Percentiles rank a stretch among this genome's conserved stretches.
These are phyloP conservation scores for Trichoderma atrobrunneum DNA, from an alignment of 2,329 filamentous ascomycete species.

Conservation along the genomic window DNA sequence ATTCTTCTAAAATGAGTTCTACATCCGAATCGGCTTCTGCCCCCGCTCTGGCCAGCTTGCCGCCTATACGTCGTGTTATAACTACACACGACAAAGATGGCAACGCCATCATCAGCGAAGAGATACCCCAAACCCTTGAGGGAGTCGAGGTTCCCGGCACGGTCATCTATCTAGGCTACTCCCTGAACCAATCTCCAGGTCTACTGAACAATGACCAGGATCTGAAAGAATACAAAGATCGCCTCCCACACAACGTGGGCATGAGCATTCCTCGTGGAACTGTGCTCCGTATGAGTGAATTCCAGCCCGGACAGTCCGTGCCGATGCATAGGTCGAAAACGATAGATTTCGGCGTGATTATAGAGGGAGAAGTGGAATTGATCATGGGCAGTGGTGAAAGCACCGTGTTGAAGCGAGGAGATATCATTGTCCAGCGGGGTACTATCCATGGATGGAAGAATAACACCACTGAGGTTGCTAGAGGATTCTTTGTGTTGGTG, in stretches of 20 bases:
- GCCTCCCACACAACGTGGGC: not conserved
- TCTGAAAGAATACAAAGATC: not conserved
- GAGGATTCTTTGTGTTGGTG: not conserved
- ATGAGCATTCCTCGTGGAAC: not conserved
- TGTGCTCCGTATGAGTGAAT: not conserved
- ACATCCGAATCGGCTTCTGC: not conserved
- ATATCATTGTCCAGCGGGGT: not conserved
- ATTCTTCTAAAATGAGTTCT: not conserved
- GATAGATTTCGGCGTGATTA: not conserved
- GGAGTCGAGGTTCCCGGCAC: not conserved
- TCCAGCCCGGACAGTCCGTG: not conserved
- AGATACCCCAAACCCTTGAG: not conserved
- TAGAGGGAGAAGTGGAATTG: not conserved
- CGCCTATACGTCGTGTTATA: not conserved
- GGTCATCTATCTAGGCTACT: not conserved
- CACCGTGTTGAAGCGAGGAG: not conserved
- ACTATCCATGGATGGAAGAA: not conserved
- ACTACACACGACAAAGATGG: not conserved
- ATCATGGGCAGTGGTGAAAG: not conserved
- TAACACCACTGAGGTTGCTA: not conserved
- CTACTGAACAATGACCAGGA: not conserved
- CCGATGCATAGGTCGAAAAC: not conserved
- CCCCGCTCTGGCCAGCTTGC: not conserved
- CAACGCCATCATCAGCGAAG: not conserved
- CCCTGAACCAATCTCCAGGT: not conserved